Base-by-base conservation (phyloP, 306 rosid species). In the Citrullus amarus region DNA sequence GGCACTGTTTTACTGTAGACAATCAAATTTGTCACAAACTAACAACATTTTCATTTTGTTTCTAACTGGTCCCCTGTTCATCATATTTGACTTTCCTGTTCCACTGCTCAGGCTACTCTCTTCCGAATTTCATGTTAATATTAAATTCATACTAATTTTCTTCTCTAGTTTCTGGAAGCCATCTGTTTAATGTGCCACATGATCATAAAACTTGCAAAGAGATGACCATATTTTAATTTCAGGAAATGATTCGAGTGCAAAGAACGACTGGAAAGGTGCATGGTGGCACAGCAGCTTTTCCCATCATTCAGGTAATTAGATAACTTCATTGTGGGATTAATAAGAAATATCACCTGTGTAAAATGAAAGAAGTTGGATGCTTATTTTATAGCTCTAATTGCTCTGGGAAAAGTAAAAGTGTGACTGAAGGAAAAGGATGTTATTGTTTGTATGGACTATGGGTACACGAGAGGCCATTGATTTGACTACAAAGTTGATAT, bases 211-310 rank as follows among this genome's bases (percentile, higher is more conserved):
- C 78, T 63, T 50, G 80, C 62, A 76, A 25, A 76, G 53, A 39
- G 59, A 68, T 77, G 80, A 18, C 41, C 68, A 57, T 39, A 82
- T 81, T 79, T 78, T 69, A 44, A 82, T 85, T 65, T 78, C 87
- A 92, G 97, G 81, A 80, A 92, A 92, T 86, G 97, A 91, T 86
- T 86, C 97, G 72, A 89, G 93, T 76, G 93, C 93, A 10, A 91
- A 92, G 79, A 95, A 95, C 81, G 91, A 95, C 83, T 95, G 97
- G 98, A 89, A 91, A 82, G 98, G 98, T 13, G 92, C 96, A 79
- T 95, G 98, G 98, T 92, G 97, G 98, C 98, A 95, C 86, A 92
- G 96, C 81, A 87, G 97, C 86, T 88, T 95, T 39, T 70, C 83
- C 53, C 86, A 86, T 75, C 92, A 88, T 86, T 87, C 97, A 81